phyloP scores from a whole-genome alignment of 805 yeast genomes.

The Yamadazyma olivae region DNA sequence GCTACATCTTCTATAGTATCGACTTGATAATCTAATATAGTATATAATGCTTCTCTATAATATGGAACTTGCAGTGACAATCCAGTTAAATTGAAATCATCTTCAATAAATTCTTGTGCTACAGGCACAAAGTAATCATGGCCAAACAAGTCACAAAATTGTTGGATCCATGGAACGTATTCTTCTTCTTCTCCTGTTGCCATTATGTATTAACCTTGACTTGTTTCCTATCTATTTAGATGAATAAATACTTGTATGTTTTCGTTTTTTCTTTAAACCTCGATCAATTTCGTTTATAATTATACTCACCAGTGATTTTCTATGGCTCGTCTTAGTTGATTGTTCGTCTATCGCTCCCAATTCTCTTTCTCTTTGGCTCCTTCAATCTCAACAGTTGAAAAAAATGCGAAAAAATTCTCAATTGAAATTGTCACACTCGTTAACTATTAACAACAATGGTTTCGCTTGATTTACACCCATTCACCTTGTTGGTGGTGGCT shows the following conservation, averaged over 20 bases:
- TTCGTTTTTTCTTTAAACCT: too few relatives aligned
- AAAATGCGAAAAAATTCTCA: neutral
- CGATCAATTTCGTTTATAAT: too few relatives aligned
- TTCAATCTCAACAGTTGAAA: too few relatives aligned
- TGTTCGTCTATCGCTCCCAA: too few relatives aligned
- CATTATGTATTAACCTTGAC: too few relatives aligned
- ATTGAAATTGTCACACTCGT: neutral
- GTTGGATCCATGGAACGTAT: conserved; percentile 77
- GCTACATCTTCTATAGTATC: conserved; percentile 39
- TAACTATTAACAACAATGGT: conserved; percentile 1
- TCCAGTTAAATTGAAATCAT: conserved; percentile 94
- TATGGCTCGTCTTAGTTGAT: too few relatives aligned
- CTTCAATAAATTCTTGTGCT: conserved; percentile 88
- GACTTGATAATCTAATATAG: conserved; percentile 80
- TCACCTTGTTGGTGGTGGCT: conserved; percentile 29
- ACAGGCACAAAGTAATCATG: conserved; percentile 93
- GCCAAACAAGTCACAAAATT: conserved; percentile 73
- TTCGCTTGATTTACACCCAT: conserved; percentile 30
- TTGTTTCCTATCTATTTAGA: too few relatives aligned
- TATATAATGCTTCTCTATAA: conserved; percentile 87
- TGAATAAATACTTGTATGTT: too few relatives aligned
- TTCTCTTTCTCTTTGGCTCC: too few relatives aligned
- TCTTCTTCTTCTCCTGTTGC: conserved; percentile 54
- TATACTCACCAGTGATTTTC: too few relatives aligned
- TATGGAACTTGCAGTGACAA: conserved; percentile 81